phyloP scores from a whole-genome alignment of 345 rosid genomes.

The Arabidopsis arenosa region DNA sequence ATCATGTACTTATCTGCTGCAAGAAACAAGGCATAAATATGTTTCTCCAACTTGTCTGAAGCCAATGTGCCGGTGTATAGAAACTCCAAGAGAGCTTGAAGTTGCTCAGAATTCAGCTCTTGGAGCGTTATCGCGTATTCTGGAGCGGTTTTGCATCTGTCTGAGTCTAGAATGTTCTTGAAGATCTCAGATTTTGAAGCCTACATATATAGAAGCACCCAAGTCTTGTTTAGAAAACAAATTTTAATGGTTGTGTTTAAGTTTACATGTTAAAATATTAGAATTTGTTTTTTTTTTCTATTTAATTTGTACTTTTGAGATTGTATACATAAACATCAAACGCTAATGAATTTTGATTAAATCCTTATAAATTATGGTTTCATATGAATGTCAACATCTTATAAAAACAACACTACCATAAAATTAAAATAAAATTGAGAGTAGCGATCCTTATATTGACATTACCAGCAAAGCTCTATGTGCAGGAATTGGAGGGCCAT shows the following conservation, averaged over 20 bases:
- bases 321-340: neutral
- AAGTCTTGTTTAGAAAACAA: neutral
- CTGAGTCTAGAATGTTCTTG: conserved; percentile 72
- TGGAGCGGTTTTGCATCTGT: conserved; percentile 66
- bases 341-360: neutral
- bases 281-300: neutral
- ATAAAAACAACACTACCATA: neutral
- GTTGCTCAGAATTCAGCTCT: conserved; percentile 66
- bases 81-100: conserved; percentile 76
- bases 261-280: neutral
- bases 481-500: conserved; percentile 63
- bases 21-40: conserved; percentile 57
- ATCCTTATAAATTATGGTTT: neutral
- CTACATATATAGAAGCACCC: conserved; percentile 40
- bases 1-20: conserved; percentile 86
- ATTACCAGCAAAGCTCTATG: conserved; percentile 74
- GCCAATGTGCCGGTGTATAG: conserved; percentile 73
- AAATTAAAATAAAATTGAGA: neutral
- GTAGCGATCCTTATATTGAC: neutral
- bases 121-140: conserved; percentile 57
- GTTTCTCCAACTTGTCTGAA: conserved; percentile 55
- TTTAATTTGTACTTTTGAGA: neutral
- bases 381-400: neutral
- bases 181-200: conserved; percentile 88
- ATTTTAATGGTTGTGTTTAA: neutral